Evolutionary conservation across 1,284 basidiomycete genomes (phyloP).

Genomic region (Marasmius fiardii): DNA sequence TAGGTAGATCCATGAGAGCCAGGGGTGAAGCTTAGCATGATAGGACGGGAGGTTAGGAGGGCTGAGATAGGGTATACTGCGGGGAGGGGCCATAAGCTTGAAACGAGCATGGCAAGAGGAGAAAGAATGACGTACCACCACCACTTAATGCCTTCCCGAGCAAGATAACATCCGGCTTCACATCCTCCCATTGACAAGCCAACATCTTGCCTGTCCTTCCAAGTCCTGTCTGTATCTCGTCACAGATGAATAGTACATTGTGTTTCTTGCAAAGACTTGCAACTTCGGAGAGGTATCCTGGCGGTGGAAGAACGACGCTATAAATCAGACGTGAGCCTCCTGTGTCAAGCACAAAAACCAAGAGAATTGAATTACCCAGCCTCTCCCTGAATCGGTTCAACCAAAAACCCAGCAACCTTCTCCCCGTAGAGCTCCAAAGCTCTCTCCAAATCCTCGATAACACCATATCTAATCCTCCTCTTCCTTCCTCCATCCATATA

Average conservation of each 20-base stretch:
- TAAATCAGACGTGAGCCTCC: not conserved
- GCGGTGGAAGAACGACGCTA: constrained; percentile 34
- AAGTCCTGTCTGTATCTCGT: constrained; percentile 95
- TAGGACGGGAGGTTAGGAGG: constrained; percentile 83
- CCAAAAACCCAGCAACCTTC: constrained; percentile 88
- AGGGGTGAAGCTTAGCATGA: constrained; percentile 96
- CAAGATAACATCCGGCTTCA: constrained; percentile 91
- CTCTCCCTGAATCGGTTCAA: constrained; percentile 98
- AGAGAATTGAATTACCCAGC: constrained; percentile 70
- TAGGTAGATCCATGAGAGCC: constrained; percentile 98
- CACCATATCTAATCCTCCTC: constrained; percentile 76
- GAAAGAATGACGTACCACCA: constrained; percentile 53
- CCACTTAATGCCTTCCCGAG: constrained; percentile 97
- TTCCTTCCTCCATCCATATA: constrained; percentile 50
- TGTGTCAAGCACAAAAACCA: not conserved
- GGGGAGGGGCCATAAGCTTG: constrained; percentile 6
- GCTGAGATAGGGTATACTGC: constrained; percentile 95
- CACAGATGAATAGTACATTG: constrained; percentile 94
- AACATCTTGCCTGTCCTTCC: constrained; percentile 87
- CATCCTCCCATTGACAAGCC: constrained; percentile 83
- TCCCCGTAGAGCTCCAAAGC: constrained; percentile 83
- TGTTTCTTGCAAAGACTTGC: constrained; percentile 89
- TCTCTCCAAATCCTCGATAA: constrained; percentile 77
- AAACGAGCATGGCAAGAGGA: not conserved
- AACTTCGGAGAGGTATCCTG: constrained; percentile 80